Evolutionary conservation across 805 yeast genomes (phyloP), one percentile per base, ranked within the genome.

Genomic region (Hanseniaspora taiwanica): DNA sequence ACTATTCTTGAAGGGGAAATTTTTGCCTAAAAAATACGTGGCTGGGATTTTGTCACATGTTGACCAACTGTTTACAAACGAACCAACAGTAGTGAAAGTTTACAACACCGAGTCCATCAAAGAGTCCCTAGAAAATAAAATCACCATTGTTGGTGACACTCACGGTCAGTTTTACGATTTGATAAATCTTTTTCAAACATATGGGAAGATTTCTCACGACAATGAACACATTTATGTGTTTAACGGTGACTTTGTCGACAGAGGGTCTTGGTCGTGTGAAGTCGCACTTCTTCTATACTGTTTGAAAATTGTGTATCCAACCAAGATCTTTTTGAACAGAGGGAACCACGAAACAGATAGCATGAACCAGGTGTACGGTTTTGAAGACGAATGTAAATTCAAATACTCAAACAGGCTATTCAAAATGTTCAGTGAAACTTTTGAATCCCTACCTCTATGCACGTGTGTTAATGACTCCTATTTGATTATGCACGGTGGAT

Each of bases 191-290:
- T 89, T 91, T 59, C 59, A 69, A 25, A 68, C 56, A 35, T 87
- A 76, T 54, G 97, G 97, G 13, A 61, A 67, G 49, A 93, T 89
- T 0, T 64, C 68, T 2, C 35, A 40, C 16, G 59, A 63, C 3
- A 36, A 44, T 8, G 40, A 49, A 1, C 96, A 87, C 56, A 69
- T 76, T 4, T 91, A 83, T 55, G 61, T 91, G 37, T 89, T 91
- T 66, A 91, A 91, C 54, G 98, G 98, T 35, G 98, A 91, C 62
- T 89, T 91, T 62, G 98, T 91, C 3, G 98, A 91, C 58, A 71
- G 98, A 54, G 98, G 98, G 5, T 82, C 94, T 14, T 89, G 98
- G 97, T 85, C 96, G 3, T 83, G 94, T 55, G 98, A 91, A 57
- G 94, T 91, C 36, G 96, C 96, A 2, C 63, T 91, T 36, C 65